phyloP scores from a whole-genome alignment of 805 yeast genomes.

The Candida tibetensis region DNA sequence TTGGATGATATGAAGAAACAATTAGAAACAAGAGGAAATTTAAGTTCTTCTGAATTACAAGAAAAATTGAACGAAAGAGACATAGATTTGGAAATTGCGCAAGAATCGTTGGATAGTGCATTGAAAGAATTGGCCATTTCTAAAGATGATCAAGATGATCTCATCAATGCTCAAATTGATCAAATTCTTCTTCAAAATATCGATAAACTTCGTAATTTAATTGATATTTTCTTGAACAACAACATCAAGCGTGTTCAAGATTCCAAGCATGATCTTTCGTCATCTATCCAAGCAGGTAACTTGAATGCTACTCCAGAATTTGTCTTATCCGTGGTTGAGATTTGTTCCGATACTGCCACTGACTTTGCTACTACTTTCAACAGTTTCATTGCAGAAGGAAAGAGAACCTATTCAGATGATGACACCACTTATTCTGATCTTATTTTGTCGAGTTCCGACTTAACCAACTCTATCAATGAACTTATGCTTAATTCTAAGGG shows the following conservation, averaged over 20 bases:
- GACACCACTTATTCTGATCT: constrained; percentile 59
- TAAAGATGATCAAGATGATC: constrained; percentile 47
- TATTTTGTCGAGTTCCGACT: constrained; percentile 60
- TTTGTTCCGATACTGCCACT: constrained; percentile 66
- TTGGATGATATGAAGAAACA: constrained; percentile 46
- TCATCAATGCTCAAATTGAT: constrained; percentile 59
- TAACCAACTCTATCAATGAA: constrained; percentile 61
- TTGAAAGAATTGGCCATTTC: constrained; percentile 55
- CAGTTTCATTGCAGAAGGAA: constrained; percentile 73
- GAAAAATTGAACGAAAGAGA: constrained; percentile 61
- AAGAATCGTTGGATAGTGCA: constrained; percentile 76
- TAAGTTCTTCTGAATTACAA: constrained; percentile 35
- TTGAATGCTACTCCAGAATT: constrained; percentile 71
- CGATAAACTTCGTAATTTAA: constrained; percentile 46
- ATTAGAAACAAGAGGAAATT: constrained; percentile 25
- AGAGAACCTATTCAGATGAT: constrained; percentile 37
- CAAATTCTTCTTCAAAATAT: constrained; percentile 47
- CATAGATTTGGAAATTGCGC: constrained; percentile 73
- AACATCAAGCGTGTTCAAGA: constrained; percentile 75
- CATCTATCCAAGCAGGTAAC: constrained; percentile 82
- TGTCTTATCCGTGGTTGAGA: constrained; percentile 65
- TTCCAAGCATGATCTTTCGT: constrained; percentile 62
- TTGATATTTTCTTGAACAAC: constrained; percentile 69
- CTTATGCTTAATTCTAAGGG: constrained; percentile 71
- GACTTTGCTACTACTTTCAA: constrained; percentile 79